phyloP scores from a whole-genome alignment of 2,329 filamentous ascomycete genomes.

The Aureobasidium mangrovei region DNA sequence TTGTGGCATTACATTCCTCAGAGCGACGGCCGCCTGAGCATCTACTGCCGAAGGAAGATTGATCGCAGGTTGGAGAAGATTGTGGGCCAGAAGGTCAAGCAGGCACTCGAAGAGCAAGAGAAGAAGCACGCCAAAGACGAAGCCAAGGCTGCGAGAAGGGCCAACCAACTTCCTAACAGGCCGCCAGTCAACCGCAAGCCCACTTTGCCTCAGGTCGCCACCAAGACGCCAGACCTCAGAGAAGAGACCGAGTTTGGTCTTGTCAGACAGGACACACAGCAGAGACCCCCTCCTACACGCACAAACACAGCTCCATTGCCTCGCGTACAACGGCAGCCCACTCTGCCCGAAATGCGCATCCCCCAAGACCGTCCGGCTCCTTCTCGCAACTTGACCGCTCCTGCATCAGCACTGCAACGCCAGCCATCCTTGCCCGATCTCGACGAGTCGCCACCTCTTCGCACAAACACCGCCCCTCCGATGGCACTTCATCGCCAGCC shows the following conservation, averaged over 20 bases:
- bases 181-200: conserved; percentile 44
- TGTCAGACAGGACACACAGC: conserved; percentile 27
- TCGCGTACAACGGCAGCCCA: conserved; percentile 29
- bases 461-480: background rate
- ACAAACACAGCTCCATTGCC: conserved; percentile 41
- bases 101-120: conserved; percentile 72
- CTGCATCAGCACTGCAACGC: background rate
- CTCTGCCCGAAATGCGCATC: conserved; percentile 33
- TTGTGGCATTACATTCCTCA: conserved; percentile 86
- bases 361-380: background rate
- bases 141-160: conserved; percentile 45
- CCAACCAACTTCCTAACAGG: conserved; percentile 36
- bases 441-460: conserved; percentile 28
- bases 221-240: conserved; percentile 45
- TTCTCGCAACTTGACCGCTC: background rate
- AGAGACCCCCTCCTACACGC: conserved; percentile 35
- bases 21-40: conserved; percentile 67
- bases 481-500: conserved; percentile 2
- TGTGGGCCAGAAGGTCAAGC: conserved; percentile 78
- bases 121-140: conserved; percentile 45
- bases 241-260: conserved; percentile 34
- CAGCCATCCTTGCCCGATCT: conserved; percentile 17
- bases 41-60: conserved; percentile 87
- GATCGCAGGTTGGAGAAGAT: conserved; percentile 77
- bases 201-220: conserved; percentile 55